Conservation (phyloP, 805 yeast species). For the Kluyveromyces wickerhamii region DNA sequence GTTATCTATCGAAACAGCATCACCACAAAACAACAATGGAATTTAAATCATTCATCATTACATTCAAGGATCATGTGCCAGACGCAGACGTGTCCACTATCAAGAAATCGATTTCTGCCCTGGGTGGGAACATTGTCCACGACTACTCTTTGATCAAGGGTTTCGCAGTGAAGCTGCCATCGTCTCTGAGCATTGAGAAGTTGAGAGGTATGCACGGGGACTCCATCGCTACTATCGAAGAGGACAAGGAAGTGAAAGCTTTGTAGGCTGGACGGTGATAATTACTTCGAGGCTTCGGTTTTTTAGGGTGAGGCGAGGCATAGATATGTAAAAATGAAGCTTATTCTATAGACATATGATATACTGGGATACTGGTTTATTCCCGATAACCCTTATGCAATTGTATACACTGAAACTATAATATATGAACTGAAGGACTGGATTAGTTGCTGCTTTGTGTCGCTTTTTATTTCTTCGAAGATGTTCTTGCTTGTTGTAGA, state of each 20-base stretch:
- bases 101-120: constrained; percentile 40
- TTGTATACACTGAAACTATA: too few species aligned
- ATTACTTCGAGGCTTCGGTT: too few species aligned
- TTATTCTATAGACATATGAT: too few species aligned
- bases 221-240: constrained; percentile 53
- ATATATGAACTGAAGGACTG: too few species aligned
- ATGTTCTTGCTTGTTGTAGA: too few species aligned
- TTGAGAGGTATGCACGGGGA: constrained; percentile 36
- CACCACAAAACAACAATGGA: constrained; percentile 4
- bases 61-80: constrained; percentile 39
- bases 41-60: constrained; percentile 27
- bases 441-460: too few species aligned
- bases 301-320: too few species aligned
- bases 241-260: constrained; percentile 49
- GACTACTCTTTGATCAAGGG: constrained; percentile 64
- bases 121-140: constrained; percentile 55
- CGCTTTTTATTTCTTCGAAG: too few species aligned
- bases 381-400: too few species aligned
- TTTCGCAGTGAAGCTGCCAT: constrained; percentile 51
- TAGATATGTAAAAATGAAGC: too few species aligned
- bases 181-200: constrained; percentile 37
- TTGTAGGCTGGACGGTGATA: not conserved
- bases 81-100: constrained; percentile 33
- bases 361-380: too few species aligned
- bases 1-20: too few species aligned